Evolutionary conservation across 352 stramenopile species (phyloP).

Genomic region (Peronospora destructor): DNA sequence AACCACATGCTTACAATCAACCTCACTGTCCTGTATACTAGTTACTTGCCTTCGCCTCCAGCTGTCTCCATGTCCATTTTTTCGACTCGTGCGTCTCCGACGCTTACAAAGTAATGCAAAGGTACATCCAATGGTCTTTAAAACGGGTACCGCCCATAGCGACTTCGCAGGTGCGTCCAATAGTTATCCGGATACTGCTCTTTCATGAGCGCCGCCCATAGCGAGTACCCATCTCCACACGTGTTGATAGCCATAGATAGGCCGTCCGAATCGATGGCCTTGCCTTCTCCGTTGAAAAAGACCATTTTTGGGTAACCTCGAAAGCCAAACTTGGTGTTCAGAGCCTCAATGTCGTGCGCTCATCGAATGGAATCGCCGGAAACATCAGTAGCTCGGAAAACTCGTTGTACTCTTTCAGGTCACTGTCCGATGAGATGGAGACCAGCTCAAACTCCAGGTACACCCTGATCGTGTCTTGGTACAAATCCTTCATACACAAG

Average conservation of each 20-base stretch:
- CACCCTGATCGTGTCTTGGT: conserved; percentile 84
- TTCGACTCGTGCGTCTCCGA: too few relatives aligned
- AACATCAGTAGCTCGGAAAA: conserved; percentile 92
- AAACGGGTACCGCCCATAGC: too few relatives aligned
- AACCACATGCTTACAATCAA: too few relatives aligned
- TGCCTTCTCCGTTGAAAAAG: conserved; percentile 77
- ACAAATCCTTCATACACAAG: conserved; percentile 78
- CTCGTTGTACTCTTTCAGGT: conserved; percentile 66
- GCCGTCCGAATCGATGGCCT: conserved; percentile 78
- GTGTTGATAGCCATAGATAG: conserved; percentile 70
- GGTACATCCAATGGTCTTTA: too few relatives aligned
- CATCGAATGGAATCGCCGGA: conserved; percentile 88
- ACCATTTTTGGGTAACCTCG: conserved; percentile 87
- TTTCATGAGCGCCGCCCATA: conserved; percentile 57
- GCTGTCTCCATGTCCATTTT: too few relatives aligned
- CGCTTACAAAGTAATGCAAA: too few relatives aligned
- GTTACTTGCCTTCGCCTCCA: too few relatives aligned
- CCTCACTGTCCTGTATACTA: too few relatives aligned
- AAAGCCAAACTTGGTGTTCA: conserved; percentile 81
- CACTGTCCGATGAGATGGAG: conserved; percentile 84
- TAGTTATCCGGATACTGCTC: too few relatives aligned
- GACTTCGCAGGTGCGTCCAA: too few relatives aligned
- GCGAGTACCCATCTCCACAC: conserved; percentile 59
- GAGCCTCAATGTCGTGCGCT: conserved; percentile 54
- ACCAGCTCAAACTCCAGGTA: conserved; percentile 87